Base-by-base conservation (phyloP, 352 stramenopile genomes). In the Globisporangium nagaii region DNA sequence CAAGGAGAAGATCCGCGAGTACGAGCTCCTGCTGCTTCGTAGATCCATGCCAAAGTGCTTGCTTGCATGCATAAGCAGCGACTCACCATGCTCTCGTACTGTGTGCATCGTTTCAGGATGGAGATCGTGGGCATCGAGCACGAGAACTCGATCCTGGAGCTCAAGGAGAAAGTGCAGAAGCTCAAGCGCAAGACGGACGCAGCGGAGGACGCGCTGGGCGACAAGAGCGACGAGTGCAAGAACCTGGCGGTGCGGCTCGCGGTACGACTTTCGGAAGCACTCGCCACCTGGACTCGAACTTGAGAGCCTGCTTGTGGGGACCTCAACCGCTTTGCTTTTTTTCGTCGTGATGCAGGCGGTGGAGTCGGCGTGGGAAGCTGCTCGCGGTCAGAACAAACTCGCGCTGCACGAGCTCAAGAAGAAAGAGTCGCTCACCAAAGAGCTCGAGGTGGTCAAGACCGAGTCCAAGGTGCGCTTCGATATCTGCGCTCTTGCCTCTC, bases 331-430 rank as follows among this genome's bases (percentile, higher is more conserved):
- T n/a, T n/a, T n/a, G n/a, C n/a, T n/a, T n/a, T n/a, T n/a, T n/a
- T n/a, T n/a, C n/a, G n/a, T 10, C 5, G 7, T 48, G n/a, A 30
- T 20, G 4, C 24, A 88, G 78, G 79, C 82, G 51, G 76, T 92
- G 9, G 79, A 92, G 51, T 84, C 75, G 9, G 82, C 82, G 17
- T 92, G 82, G 82, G 82, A 90, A 62, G 63, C 78, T 27, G 78
- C 82, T 28, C 82, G 82, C 3, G 80, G 79, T 9, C 77, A 92
- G 59, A 92, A 92, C 71, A 88, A 87, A 43, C 75, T 75, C 44
- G 75, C 75, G 11, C 42, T 90, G 2, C 74, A 86, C n/a, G 73
- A 85, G 58, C 76, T 89, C n/a, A 90, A 88, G 59, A 92, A 88
- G 58, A 86, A 82, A 25, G 73, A 90, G 32, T 74, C 75, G 24